Evolutionary conservation across 768 basidiomycete species (phyloP), one percentile per base, ranked within the genome.

Genomic region (Cystobasidium tubakii): DNA sequence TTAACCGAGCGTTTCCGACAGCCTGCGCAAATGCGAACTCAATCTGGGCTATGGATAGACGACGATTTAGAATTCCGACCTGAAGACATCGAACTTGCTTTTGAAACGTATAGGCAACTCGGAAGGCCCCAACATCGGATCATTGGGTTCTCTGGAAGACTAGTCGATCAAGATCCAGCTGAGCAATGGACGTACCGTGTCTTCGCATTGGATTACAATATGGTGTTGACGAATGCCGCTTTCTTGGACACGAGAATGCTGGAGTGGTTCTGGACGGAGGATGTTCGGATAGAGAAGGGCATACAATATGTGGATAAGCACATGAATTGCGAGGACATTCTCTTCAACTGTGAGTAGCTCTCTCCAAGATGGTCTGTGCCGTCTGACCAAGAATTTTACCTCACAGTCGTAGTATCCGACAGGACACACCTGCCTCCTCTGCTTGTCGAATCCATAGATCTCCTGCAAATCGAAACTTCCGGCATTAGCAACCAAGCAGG

Each of bases 301-400:
- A 71, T 71, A n/a, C 19, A 29, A 12, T 71, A 71, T 31, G 69
- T 71, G 12, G 69, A 71, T 31, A 19, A 57, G 34, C 53, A 57
- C 21, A 71, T 71, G 69, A 71, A 71, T 31, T 71, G 69, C 55
- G 69, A 71, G 39, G 69, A 71, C 33, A 71, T 71, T 54, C 55
- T 71, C 29, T 36, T 71, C 31, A 71, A 71, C 39, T 71, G 69
- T 60, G 31, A 71, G 69, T 67, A 12, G 19, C n/a, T 25, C 21
- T n/a, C 29, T 31, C 12, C 44, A 1, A 54, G 10, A 44, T 36
- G 13, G 33, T 17, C 4, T 15, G 21, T 15, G 39, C 25, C 12
- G 4, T 3, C 29, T 67, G n/a, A 67, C 66, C 42, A 19, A n/a
- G 31, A 54, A 12, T 42, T 12, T 46, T 9, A 25, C 19, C 17